Base-by-base conservation (phyloP, 805 yeast species). In the Ascoidea tarda region DNA sequence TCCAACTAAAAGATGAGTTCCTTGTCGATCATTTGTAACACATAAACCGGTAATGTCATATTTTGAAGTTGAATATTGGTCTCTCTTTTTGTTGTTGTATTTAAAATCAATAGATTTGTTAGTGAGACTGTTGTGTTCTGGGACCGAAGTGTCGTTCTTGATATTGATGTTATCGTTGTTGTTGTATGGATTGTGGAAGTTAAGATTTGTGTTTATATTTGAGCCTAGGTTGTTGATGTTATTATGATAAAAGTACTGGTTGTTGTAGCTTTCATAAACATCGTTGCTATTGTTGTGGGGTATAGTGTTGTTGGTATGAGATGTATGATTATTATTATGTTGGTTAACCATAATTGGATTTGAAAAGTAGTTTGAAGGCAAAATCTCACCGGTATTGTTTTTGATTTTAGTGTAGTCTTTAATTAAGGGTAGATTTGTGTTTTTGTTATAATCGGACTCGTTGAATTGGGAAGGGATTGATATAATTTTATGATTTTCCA, bases 401-500 rank as follows among this genome's bases (percentile, higher is more conserved):
- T 38, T 38, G 14, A 38, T 38, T 38, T 38, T 8, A 38, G 8
- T 38, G 14, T 38, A 38, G 14, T 38, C 44, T 38, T 38, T 38
- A 38, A 38, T 38, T 10, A 38, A 10, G 8, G 44, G 44, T 38
- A 38, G 14, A 38, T 38, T 10, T 10, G 8, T 14, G 4, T 38
- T 38, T 38, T 38, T 38, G 8, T 38, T 14, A 38, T 38, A 38
- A 38, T 38, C 14, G 2, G 44, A 38, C 8, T 8, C 8, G 14
- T 38, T 38, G 14, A 38, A 46, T 50, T 62, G 62, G 47, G 67
- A 67, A 0, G 93, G 93, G 12, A 84, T 69, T 54, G 84, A 69
- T 2, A 88, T 72, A 45, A 89, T 88, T 63, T 85, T 91, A 62
- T 86, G 91, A 59, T 84, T 81, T 54, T 74, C 70, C 58, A 80